phyloP scores from a whole-genome alignment of 306 rosid species.

The Dalbergia cochinchinensis region DNA sequence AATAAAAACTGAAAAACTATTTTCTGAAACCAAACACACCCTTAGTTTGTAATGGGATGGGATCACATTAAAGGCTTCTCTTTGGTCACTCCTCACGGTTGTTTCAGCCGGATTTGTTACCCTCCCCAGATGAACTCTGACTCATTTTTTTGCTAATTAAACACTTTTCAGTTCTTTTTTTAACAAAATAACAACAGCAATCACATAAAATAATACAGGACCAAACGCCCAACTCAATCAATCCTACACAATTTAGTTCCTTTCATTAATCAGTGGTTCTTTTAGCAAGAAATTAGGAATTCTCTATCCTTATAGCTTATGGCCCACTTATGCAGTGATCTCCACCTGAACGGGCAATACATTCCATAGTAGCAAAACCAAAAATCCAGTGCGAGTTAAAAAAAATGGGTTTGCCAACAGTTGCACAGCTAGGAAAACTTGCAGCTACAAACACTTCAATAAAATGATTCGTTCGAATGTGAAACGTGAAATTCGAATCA shows the following conservation, averaged over 20 bases:
- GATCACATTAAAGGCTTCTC: slow-evolving; percentile 2
- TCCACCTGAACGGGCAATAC: not conserved
- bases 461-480: not conserved
- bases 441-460: not conserved
- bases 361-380: slow-evolving; percentile 21
- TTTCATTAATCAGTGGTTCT: not conserved
- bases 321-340: slow-evolving; percentile 15
- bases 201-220: not conserved
- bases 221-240: slow-evolving; percentile 17
- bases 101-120: not conserved
- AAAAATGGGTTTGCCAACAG: slow-evolving; percentile 23
- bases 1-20: too few relatives aligned
- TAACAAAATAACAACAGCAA: not conserved
- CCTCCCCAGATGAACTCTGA: not conserved
- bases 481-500: slow-evolving; percentile 39
- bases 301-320: not conserved
- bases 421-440: not conserved
- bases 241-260: not conserved
- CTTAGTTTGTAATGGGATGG: slow-evolving; percentile 3
- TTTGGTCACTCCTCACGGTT: slow-evolving; percentile 1
- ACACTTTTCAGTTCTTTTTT: not conserved
- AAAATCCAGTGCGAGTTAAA: slow-evolving; percentile 28
- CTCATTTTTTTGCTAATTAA: not conserved
- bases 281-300: not conserved
- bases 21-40: too few relatives aligned